Conservation (phyloP, 257 asterid species). For the Oldenlandia corymbosa region DNA sequence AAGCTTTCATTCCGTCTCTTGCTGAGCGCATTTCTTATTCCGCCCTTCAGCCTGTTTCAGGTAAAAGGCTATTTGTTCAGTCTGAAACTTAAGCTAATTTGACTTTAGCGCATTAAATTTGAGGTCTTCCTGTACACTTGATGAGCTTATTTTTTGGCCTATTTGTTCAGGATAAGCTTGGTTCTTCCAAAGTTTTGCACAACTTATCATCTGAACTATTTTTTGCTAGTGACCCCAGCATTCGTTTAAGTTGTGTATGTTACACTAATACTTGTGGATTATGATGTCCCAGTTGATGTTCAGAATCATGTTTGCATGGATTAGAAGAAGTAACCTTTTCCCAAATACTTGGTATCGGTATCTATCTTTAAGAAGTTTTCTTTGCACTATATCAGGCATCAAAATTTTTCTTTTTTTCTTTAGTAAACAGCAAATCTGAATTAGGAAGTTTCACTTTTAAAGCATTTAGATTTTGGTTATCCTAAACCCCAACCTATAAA, state of each 20-base stretch:
- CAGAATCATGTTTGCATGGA: neutral
- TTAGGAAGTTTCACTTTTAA: too few species aligned
- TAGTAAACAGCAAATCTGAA: too few species aligned
- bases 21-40: constrained; percentile 72
- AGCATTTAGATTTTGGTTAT: too few species aligned
- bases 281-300: neutral
- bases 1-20: constrained; percentile 49
- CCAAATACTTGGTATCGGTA: neutral
- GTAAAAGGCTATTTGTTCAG: constrained; percentile 21
- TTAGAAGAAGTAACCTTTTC: neutral
- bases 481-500: too few species aligned
- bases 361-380: too few species aligned
- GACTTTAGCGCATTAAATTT: neutral
- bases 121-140: neutral
- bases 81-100: neutral
- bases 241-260: neutral
- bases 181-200: neutral
- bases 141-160: neutral
- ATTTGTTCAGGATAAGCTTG: neutral
- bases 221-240: neutral
- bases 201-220: neutral
- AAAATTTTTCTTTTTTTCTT: too few species aligned
- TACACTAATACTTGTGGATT: neutral
- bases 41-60: constrained; percentile 69
- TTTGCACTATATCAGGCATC: too few species aligned